Conservation (phyloP, 208 protist species). For the Sergeia podlipaevii region DNA sequence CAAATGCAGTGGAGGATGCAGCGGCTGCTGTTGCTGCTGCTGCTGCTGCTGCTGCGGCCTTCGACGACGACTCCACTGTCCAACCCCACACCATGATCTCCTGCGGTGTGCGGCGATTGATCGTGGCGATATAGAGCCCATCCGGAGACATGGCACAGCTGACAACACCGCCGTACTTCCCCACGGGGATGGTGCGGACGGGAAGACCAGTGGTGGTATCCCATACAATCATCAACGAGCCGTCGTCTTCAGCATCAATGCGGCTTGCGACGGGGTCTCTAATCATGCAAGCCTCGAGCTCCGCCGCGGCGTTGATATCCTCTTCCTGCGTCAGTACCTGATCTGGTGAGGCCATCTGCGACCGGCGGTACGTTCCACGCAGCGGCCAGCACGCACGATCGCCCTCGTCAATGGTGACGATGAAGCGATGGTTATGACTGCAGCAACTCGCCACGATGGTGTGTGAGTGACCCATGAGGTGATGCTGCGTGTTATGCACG, state of each 20-base stretch:
- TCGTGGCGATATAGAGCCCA: constrained; percentile 83
- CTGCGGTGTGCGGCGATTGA: constrained; percentile 82
- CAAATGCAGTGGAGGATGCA: no score
- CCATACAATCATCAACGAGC: constrained; percentile 93
- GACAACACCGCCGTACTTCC: constrained; percentile 78
- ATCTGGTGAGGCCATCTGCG: constrained; percentile 15
- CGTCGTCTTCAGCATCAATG: constrained; percentile 70
- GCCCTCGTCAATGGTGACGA: constrained; percentile 92
- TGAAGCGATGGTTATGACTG: constrained; percentile 80
- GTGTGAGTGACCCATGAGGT: constrained; percentile 91
- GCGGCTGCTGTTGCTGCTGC: not conserved
- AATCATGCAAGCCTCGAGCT: constrained; percentile 37
- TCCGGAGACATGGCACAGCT: constrained; percentile 89
- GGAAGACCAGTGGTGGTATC: constrained; percentile 82
- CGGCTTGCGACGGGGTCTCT: constrained; percentile 46
- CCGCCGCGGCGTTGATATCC: constrained; percentile 20
- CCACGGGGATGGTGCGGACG: constrained; percentile 72
- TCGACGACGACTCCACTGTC: constrained; percentile 29
- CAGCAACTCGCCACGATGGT: constrained; percentile 75
- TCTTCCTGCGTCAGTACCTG: constrained; percentile 6
- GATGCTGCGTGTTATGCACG: constrained; percentile 76
- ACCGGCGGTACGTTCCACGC: constrained; percentile 6
- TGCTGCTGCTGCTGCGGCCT: not conserved
- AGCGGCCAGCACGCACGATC: constrained; percentile 19
- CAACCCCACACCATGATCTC: constrained; percentile 92